Conservation (phyloP, 805 yeast species). For the Lipomyces starkeyi region DNA sequence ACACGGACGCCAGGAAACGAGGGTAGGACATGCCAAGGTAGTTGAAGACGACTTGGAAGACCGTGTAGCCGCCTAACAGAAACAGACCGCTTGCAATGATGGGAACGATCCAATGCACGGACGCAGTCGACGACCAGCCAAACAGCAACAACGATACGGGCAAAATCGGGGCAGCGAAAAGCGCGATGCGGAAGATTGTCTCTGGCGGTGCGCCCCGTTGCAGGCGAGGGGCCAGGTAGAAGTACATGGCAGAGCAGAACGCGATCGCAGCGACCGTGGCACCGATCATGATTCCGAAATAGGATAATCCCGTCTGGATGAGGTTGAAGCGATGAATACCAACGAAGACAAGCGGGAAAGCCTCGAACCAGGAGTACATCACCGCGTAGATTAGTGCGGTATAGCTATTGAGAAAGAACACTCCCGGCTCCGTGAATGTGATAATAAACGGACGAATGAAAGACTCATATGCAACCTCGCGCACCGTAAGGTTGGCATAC, state of each 20-base stretch:
- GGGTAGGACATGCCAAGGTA: conserved; percentile 58
- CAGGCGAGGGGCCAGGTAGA: conserved; percentile 13
- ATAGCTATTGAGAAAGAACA: conserved; percentile 59
- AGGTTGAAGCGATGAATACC: conserved; percentile 55
- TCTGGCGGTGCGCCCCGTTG: conserved; percentile 35
- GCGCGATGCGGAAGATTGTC: conserved; percentile 13
- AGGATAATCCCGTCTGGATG: conserved; percentile 57
- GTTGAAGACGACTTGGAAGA: conserved; percentile 60
- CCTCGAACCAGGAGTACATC: conserved; percentile 64
- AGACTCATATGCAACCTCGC: conserved; percentile 37
- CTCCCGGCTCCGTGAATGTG: conserved; percentile 60
- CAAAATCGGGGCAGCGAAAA: conserved; percentile 40
- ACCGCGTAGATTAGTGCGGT: conserved; percentile 60
- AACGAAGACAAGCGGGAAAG: conserved; percentile 61
- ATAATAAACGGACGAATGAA: conserved; percentile 53
- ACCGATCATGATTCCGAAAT: conserved; percentile 56
- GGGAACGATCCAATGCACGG: conserved; percentile 58
- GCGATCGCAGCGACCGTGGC: conserved; percentile 48
- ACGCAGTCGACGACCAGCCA: conserved; percentile 56
- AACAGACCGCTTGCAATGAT: conserved; percentile 54
- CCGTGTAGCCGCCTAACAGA: conserved; percentile 50
- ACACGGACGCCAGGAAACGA: conserved; percentile 61
- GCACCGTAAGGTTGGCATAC: background rate
- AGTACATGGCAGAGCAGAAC: conserved; percentile 18
- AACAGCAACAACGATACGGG: conserved; percentile 56